These are phyloP conservation scores for Pleurotus pulmonarius DNA, from an alignment of 768 basidiomycete species.

Conservation along the genomic window DNA sequence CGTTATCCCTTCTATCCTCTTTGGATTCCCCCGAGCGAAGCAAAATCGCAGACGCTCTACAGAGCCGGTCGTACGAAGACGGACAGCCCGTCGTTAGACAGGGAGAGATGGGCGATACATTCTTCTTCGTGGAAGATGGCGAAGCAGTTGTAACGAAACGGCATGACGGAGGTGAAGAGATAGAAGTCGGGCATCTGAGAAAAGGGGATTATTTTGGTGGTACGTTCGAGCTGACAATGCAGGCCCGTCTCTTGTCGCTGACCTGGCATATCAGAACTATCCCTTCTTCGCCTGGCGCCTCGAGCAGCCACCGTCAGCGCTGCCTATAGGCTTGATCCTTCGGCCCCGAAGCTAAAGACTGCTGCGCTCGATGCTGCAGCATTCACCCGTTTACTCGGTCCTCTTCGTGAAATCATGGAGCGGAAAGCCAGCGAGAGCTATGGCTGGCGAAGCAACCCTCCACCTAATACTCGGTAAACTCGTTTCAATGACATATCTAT, in stretches of 20 bases:
- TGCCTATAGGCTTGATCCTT: slow-evolving; percentile 42
- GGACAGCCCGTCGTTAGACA: slow-evolving; percentile 87
- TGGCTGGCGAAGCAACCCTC: slow-evolving; percentile 19
- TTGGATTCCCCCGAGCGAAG: slow-evolving; percentile 86
- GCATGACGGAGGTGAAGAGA: slow-evolving; percentile 57
- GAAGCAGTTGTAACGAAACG: slow-evolving; percentile 84
- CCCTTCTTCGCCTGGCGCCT: slow-evolving; percentile 82
- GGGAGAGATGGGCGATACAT: slow-evolving; percentile 95
- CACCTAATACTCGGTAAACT: slow-evolving; percentile 13
- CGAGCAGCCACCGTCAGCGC: slow-evolving; percentile 97
- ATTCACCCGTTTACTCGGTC: slow-evolving; percentile 91
- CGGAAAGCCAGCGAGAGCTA: slow-evolving; percentile 81
- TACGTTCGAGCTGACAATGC: slow-evolving; percentile 20
- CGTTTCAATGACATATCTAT: background rate
- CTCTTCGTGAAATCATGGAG: slow-evolving; percentile 90
- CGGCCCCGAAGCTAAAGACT: slow-evolving; percentile 75
- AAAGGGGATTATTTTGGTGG: slow-evolving; percentile 99
- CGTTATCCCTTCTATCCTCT: slow-evolving; percentile 82
- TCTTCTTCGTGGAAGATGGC: slow-evolving; percentile 97
- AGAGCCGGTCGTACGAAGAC: slow-evolving; percentile 75
- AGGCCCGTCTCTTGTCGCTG: background rate
- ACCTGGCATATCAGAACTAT: slow-evolving; percentile 61
- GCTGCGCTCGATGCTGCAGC: slow-evolving; percentile 91
- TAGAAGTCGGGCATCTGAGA: slow-evolving; percentile 69
- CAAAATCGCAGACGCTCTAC: slow-evolving; percentile 95